Conservation (phyloP, 345 rosid species). For the Odontarrhena argentea region DNA sequence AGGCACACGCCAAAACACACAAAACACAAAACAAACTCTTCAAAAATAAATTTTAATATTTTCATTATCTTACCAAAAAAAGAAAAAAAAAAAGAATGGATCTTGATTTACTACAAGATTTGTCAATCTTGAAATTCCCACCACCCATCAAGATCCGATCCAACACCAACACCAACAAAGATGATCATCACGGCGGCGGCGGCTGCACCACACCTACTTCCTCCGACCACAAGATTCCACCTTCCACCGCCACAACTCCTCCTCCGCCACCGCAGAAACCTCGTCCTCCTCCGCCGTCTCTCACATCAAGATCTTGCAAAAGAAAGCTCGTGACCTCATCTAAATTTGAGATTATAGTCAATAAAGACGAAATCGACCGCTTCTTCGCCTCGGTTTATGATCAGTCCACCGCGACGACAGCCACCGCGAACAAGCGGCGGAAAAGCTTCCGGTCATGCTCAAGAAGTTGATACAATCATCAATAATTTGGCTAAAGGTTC, state of each 20-base stretch:
- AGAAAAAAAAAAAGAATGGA: slow-evolving; percentile 27
- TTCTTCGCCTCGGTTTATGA: slow-evolving; percentile 39
- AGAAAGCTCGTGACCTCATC: slow-evolving; percentile 42
- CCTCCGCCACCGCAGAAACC: slow-evolving; percentile 43
- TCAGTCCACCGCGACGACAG: slow-evolving; percentile 22
- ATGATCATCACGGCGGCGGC: slow-evolving; percentile 18
- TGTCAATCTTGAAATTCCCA: slow-evolving; percentile 38
- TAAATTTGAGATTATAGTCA: slow-evolving; percentile 34
- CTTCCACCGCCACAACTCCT: slow-evolving; percentile 40
- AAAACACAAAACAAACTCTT: slow-evolving; percentile 20
- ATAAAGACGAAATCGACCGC: slow-evolving; percentile 40
- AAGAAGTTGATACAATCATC: slow-evolving; percentile 16
- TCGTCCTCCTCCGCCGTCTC: slow-evolving; percentile 32
- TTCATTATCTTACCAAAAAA: background rate
- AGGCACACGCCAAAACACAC: slow-evolving; percentile 32
- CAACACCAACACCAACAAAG: slow-evolving; percentile 30
- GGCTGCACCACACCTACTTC: slow-evolving; percentile 45
- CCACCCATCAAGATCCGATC: slow-evolving; percentile 41
- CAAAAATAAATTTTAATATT: slow-evolving; percentile 20
- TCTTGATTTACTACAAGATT: slow-evolving; percentile 40
- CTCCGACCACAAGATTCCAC: slow-evolving; percentile 43
- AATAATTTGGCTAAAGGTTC: slow-evolving; percentile 35
- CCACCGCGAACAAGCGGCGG: slow-evolving; percentile 30
- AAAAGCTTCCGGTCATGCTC: slow-evolving; percentile 42
- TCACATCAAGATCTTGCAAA: slow-evolving; percentile 37